A percentile compares a stretch with the other conserved stretches of the same genome.
Conservation (phyloP, 345 rosid species). For the Camelina neglecta region DNA sequence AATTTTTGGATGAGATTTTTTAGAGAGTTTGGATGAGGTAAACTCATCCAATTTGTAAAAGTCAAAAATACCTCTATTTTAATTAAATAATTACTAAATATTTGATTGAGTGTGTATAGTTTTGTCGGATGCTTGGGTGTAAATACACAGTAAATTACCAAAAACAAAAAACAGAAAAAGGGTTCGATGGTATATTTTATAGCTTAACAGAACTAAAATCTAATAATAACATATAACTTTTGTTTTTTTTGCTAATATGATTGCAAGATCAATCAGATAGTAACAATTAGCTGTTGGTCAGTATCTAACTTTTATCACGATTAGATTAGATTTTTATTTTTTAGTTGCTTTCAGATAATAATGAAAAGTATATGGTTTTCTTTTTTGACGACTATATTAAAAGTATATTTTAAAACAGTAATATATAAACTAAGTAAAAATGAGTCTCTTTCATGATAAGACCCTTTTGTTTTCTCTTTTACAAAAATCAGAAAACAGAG, state of each 20-base stretch:
- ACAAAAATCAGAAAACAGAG: conserved; percentile 17
- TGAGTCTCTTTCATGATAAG: conserved; percentile 35
- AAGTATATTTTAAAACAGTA: background rate
- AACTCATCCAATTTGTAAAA: no score
- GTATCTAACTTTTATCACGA: conserved; percentile 20
- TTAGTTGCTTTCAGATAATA: background rate
- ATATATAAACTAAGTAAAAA: conserved; percentile 25
- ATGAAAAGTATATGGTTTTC: background rate
- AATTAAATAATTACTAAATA: no score
- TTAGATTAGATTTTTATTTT: background rate
- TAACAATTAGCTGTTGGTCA: background rate
- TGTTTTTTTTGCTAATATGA: background rate
- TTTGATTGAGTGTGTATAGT: background rate
- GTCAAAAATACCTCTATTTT: no score
- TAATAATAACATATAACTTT: background rate
- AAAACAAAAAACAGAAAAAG: background rate
- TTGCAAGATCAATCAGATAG: conserved; percentile 13
- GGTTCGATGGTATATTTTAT: background rate
- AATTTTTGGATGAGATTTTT: no score
- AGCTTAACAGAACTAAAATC: no score
- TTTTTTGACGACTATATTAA: background rate
- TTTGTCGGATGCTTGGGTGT: background rate
- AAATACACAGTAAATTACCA: conserved; percentile 9
- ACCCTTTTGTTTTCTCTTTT: conserved; percentile 33
- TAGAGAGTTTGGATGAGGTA: no score